phyloP scores from a whole-genome alignment of 1,139 yeast species.

The Yamadazyma dushanensis region DNA sequence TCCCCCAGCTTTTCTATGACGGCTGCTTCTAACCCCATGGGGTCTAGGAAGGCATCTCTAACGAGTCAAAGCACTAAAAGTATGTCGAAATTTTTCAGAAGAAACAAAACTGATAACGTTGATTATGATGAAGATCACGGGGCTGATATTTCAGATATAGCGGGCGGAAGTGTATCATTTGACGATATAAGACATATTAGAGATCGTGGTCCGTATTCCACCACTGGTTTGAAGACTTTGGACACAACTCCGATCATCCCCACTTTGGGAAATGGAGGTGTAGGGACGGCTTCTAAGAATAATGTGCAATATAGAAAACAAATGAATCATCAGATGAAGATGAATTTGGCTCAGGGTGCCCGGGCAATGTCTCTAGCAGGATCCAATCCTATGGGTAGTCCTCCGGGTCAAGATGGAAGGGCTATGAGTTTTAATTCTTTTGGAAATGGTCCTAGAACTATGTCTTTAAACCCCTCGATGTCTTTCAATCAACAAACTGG shows the following conservation, averaged over 20 bases:
- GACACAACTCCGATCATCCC: slow-evolving; percentile 79
- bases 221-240: slow-evolving; percentile 31
- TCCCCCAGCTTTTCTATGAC: slow-evolving; percentile 17
- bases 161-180: slow-evolving; percentile 51
- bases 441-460: slow-evolving; percentile 23
- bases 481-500: slow-evolving; percentile 17
- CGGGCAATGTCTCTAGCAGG: slow-evolving; percentile 46
- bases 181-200: slow-evolving; percentile 63
- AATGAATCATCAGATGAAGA: slow-evolving; percentile 66
- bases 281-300: slow-evolving; percentile 24
- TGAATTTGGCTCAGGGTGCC: slow-evolving; percentile 49
- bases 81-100: slow-evolving; percentile 44
- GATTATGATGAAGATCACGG: slow-evolving; percentile 55
- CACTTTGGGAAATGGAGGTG: slow-evolving; percentile 39
- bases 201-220: slow-evolving; percentile 64
- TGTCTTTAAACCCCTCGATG: slow-evolving; percentile 23
- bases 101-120: slow-evolving; percentile 32
- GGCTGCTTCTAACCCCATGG: slow-evolving; percentile 4
- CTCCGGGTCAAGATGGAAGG: slow-evolving; percentile 35
- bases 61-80: slow-evolving; percentile 41
- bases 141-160: slow-evolving; percentile 43
- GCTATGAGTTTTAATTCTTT: slow-evolving; percentile 56
- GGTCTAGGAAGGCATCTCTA: slow-evolving; percentile 42
- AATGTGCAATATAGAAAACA: slow-evolving; percentile 68
- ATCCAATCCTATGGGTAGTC: slow-evolving; percentile 32